Percentiles rank a stretch among this genome's conserved stretches.
Evolutionary conservation across 2,329 filamentous ascomycete genomes (phyloP).

Genomic region (Fusarium metavorans): DNA sequence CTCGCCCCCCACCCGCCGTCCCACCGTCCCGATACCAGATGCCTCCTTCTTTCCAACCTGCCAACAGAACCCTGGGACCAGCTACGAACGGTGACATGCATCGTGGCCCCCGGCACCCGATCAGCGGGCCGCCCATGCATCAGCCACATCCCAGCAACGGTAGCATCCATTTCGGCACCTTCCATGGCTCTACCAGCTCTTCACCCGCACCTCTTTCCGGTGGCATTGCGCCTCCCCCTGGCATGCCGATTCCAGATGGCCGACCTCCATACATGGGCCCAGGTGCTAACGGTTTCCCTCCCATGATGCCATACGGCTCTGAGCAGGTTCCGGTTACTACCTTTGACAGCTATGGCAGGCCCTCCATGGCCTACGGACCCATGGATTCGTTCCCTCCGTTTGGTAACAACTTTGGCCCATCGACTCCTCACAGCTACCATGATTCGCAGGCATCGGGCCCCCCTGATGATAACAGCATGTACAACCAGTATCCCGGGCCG

Average conservation of each 20-base stretch:
- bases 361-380: constrained; percentile 50
- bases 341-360: constrained; percentile 55
- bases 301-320: constrained; percentile 52
- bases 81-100: constrained; percentile 50
- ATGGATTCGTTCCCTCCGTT: constrained; percentile 50
- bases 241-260: constrained; percentile 52
- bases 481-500: constrained; percentile 54
- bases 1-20: constrained; percentile 48
- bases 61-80: constrained; percentile 46
- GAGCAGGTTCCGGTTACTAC: constrained; percentile 51
- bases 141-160: constrained; percentile 66
- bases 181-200: constrained; percentile 66
- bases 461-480: constrained; percentile 58
- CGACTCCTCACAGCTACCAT: constrained; percentile 71
- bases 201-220: constrained; percentile 66
- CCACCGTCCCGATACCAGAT: constrained; percentile 56
- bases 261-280: constrained; percentile 50
- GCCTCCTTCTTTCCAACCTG: constrained; percentile 58
- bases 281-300: constrained; percentile 52
- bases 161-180: constrained; percentile 68
- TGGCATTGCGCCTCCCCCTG: constrained; percentile 63
- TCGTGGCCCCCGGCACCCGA: constrained; percentile 48
- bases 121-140: constrained; percentile 56
- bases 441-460: constrained; percentile 69
- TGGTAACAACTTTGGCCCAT: constrained; percentile 61